Evolutionary conservation across 2,329 filamentous ascomycete species (phyloP), one percentile per base, ranked within the genome.

Genomic region (Malbranchea zuffiana): DNA sequence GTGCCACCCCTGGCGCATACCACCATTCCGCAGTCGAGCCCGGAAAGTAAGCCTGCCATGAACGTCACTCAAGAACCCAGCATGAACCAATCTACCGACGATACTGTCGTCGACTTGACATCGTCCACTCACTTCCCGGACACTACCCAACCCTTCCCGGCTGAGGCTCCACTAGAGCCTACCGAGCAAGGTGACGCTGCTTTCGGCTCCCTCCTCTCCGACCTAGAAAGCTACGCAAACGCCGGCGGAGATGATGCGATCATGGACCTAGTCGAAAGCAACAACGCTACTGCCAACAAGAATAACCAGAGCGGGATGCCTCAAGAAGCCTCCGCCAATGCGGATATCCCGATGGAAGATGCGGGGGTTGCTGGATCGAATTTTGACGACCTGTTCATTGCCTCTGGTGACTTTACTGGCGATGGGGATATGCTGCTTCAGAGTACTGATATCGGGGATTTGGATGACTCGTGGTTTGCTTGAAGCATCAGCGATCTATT

Each of bases 361-460:
- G 41, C 62, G 47, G 56, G 48, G 2, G 59, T 56, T 5, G 60
- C 57, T 10, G 57, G 61, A 44, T 65, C 62, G 12, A 63, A 55
- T 41, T 66, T 67, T 39, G 63, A 66, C 37, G 59, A 64, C 35
- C 40, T 63, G n/a, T 62, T 64, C 40, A 53, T 62, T 47, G 61
- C 61, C 16, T 57, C 47, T 17, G 60, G 59, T 3, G 55, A 57
- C 39, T 47, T 59, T 27, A 59, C 50, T 6, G 54, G 50, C 2
- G 55, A 54, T 4, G 52, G 52, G 2, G 54, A 59, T 40, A 38
- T 61, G 43, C 41, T 63, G 41, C 42, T 63, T 38, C 56, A 56
- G 1, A 54, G 59, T 36, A 56, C 61, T 47, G 57, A 61, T 21
- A 51, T 62, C 23, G 56, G 53, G 17, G 60, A 63, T 39, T 39